These are phyloP conservation scores for Colletotrichum sp. DNA, from an alignment of 2,329 filamentous ascomycete species.

Conservation along the genomic window DNA sequence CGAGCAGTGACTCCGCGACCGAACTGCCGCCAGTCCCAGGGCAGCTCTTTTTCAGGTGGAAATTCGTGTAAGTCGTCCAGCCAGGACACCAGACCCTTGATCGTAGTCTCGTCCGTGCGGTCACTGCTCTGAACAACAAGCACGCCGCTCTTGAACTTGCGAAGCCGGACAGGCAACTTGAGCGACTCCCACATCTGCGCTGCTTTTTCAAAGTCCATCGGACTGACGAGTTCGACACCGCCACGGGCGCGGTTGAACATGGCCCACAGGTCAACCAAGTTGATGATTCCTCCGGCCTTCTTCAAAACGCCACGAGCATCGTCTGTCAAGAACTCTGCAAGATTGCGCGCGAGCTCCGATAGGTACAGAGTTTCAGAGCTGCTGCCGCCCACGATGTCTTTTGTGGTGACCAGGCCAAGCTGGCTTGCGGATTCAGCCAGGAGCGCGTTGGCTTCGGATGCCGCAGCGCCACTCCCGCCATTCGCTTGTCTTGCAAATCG, in stretches of 20 bases:
- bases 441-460: constrained; percentile 74
- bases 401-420: constrained; percentile 89
- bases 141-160: constrained; percentile 92
- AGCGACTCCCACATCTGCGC: constrained; percentile 87
- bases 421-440: constrained; percentile 84
- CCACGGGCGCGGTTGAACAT: constrained; percentile 93
- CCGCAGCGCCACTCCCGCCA: constrained; percentile 62
- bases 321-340: constrained; percentile 90
- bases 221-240: constrained; percentile 92
- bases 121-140: constrained; percentile 90
- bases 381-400: constrained; percentile 83
- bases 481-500: constrained; percentile 76
- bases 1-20: constrained; percentile 89
- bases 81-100: constrained; percentile 79
- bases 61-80: constrained; percentile 73
- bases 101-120: constrained; percentile 88
- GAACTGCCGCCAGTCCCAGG: constrained; percentile 80
- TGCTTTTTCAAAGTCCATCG: constrained; percentile 89
- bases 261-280: constrained; percentile 89
- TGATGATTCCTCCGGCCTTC: constrained; percentile 86
- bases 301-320: constrained; percentile 80
- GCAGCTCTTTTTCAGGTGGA: constrained; percentile 66
- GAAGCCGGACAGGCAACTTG: constrained; percentile 82
- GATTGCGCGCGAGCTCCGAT: constrained; percentile 82
- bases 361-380: constrained; percentile 85